Percentiles rank a stretch among this genome's conserved stretches.
Evolutionary conservation across 495 filamentous ascomycete species (phyloP).

Genomic region (Penicillium diatomitis): DNA sequence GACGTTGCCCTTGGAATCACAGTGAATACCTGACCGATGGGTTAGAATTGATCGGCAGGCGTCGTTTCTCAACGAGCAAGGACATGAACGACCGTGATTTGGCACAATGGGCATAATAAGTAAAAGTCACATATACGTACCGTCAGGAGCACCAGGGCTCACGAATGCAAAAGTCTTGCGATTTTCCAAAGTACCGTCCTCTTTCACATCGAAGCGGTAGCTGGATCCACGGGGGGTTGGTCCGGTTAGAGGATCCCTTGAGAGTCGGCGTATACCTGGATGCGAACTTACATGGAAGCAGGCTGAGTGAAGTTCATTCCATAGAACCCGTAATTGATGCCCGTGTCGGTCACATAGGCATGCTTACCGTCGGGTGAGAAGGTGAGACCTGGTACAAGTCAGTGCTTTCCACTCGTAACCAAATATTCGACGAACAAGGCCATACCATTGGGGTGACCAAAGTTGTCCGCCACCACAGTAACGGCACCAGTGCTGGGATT

Average conservation of each 20-base stretch:
- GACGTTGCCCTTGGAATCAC: slow-evolving; percentile 34
- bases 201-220: slow-evolving; percentile 14
- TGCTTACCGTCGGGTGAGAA: slow-evolving; percentile 33
- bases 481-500: slow-evolving; percentile 34
- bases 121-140: background rate
- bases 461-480: slow-evolving; percentile 27
- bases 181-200: slow-evolving; percentile 14
- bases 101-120: too few relatives aligned
- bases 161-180: slow-evolving; percentile 15
- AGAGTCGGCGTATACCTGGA: too few relatives aligned
- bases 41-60: background rate
- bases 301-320: slow-evolving; percentile 9
- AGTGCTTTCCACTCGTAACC: background rate
- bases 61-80: background rate
- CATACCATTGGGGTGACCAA: slow-evolving; percentile 24
- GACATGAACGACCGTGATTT: too few relatives aligned
- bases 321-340: slow-evolving; percentile 14
- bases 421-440: background rate
- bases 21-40: slow-evolving; percentile 27
- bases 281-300: slow-evolving; percentile 13
- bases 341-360: slow-evolving; percentile 39
- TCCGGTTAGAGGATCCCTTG: too few relatives aligned
- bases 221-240: background rate
- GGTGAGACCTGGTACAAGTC: slow-evolving; percentile 21
- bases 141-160: slow-evolving; percentile 26